phyloP scores from a whole-genome alignment of 129 eudicot species.

The Sambucus nigra region DNA sequence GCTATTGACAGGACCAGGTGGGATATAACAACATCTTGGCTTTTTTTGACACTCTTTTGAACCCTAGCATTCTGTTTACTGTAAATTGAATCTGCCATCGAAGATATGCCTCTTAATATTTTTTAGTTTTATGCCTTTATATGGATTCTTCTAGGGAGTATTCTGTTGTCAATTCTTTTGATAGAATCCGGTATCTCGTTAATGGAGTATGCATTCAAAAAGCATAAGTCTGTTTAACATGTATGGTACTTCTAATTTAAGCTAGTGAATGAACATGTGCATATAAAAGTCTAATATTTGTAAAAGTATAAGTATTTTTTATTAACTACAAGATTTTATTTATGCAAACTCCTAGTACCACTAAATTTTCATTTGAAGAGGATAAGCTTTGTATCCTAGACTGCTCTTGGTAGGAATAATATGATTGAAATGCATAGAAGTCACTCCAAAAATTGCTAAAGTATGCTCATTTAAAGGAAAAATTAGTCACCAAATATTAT shows the following conservation, averaged over 20 bases:
- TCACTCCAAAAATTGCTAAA: not conserved
- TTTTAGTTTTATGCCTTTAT: not conserved
- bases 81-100: not conserved
- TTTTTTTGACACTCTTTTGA: not conserved
- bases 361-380: too few species aligned
- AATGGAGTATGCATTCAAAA: too few species aligned
- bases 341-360: too few species aligned
- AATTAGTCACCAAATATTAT: too few species aligned
- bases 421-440: not conserved
- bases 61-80: not conserved
- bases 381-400: too few species aligned
- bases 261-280: not conserved
- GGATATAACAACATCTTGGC: slow-evolving; percentile 10
- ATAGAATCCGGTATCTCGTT: not conserved
- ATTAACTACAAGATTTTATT: too few species aligned
- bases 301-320: too few species aligned
- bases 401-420: too few species aligned
- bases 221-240: too few species aligned
- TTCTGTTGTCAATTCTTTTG: not conserved
- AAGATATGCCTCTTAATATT: not conserved
- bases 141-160: not conserved
- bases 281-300: not conserved
- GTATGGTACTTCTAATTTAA: too few species aligned
- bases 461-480: not conserved
- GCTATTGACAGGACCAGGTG: slow-evolving; percentile 98